These are phyloP conservation scores for Pythium biforme DNA, from an alignment of 352 stramenopile species.

Conservation along the genomic window DNA sequence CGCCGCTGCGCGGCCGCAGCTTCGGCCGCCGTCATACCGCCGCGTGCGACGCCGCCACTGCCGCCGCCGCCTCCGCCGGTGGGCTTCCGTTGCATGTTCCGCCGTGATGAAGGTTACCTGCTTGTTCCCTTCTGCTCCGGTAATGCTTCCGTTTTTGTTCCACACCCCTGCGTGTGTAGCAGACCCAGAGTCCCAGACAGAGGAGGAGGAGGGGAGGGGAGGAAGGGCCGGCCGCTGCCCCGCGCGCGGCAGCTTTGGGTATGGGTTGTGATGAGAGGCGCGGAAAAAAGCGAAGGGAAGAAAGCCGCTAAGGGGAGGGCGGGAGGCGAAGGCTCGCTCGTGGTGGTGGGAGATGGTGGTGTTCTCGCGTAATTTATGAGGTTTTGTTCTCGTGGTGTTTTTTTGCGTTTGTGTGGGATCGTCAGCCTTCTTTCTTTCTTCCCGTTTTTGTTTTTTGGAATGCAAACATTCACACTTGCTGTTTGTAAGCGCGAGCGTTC, in stretches of 20 bases:
- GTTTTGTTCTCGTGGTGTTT: conserved; percentile 9
- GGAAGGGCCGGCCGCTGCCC: neutral
- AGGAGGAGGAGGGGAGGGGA: neutral
- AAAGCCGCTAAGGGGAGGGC: conserved; percentile 16
- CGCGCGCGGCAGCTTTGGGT: conserved; percentile 26
- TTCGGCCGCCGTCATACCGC: conserved; percentile 1
- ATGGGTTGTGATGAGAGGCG: conserved; percentile 20
- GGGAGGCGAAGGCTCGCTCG: neutral
- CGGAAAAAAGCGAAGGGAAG: conserved; percentile 1
- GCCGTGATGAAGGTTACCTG: neutral
- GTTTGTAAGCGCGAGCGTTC: neutral
- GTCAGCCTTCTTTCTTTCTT: neutral
- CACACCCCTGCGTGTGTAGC: too few species aligned
- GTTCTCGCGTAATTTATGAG: conserved; percentile 22
- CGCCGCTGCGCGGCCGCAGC: conserved; percentile 4
- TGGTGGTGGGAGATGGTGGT: conserved; percentile 18
- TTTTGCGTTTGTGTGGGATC: conserved; percentile 1
- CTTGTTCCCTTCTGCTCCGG: too few species aligned
- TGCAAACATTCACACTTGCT: too few species aligned
- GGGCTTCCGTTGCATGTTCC: conserved; percentile 10
- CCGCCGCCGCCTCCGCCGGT: conserved; percentile 4
- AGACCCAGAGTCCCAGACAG: neutral
- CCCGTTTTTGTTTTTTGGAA: neutral
- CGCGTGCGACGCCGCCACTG: neutral
- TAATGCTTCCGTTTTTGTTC: neutral